Base-by-base conservation (phyloP, 495 filamentous ascomycete genomes). In the Terfezia boudieri region DNA sequence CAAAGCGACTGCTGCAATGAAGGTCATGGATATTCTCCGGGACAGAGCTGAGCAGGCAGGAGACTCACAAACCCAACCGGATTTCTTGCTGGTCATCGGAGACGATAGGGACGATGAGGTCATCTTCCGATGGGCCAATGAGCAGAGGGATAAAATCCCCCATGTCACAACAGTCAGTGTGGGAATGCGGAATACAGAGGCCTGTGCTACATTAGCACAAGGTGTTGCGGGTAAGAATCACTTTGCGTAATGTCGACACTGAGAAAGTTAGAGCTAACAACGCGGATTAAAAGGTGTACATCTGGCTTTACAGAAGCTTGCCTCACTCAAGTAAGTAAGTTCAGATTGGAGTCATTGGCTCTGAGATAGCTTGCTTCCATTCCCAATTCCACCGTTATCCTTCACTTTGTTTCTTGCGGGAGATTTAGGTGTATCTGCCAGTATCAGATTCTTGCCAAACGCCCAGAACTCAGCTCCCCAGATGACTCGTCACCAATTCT, bases 41-140 rank as follows among this genome's bases (percentile, higher is more conserved):
- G 60, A 70, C 10, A 51, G 61, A 35, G 63, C 71, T 56, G 64
- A 61, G 0, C 57, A 70, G 0, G 56, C 64, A 0, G 67, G 67
- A 10, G 65, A 71, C 36, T 53, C 58, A 8, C 59, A 70, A 64
- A 67, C 57, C n/a, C 62, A 67, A n/a, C 76, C 79, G 0, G 84
- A 92, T 61, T 94, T 94, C 67, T 66, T 95, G 46, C 76, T 94
- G 66, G 84, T 90, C 8, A 73, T 84, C 49, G 88, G 88, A 38
- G 86, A 94, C 63, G 82, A 84, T 48, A 82, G 88, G 8, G 88
- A 94, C 56, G 88, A 95, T 60, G 88, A 94, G 64, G 80, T 84
- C 50, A 80, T 93, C 22, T 95, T 88, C 71, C 82, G 80, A 37
- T 95, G 88, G 88, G 88, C 87, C 32, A 93, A 94, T 67, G 72